Evolutionary conservation across 2,329 filamentous ascomycete species (phyloP).

Genomic region (Aschersonia sp.): DNA sequence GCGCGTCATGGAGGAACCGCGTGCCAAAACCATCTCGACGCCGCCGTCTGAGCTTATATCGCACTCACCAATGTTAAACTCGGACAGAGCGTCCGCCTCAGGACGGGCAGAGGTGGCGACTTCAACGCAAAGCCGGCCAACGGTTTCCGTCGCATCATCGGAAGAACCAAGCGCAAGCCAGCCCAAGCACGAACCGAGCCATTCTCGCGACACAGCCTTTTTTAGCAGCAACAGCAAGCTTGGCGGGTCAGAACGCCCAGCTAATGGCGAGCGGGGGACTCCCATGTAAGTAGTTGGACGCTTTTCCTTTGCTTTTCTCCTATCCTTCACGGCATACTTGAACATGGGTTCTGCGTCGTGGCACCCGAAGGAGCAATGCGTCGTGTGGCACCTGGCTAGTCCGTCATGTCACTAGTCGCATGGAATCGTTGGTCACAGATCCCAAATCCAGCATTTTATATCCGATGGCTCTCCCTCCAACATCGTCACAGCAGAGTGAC

Average conservation of each 20-base stretch:
- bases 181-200: conserved; percentile 1
- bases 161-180: conserved; percentile 1
- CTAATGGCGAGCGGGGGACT: conserved; percentile 1
- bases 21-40: background rate
- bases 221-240: background rate
- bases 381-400: background rate
- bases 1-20: conserved; percentile 4
- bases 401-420: background rate
- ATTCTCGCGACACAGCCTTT: background rate
- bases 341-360: background rate
- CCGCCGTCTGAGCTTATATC: conserved; percentile 1
- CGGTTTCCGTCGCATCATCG: background rate
- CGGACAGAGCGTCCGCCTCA: background rate
- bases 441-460: too few species aligned
- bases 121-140: background rate
- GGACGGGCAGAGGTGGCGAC: background rate
- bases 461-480: too few species aligned
- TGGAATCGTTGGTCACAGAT: too few species aligned
- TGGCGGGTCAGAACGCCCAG: background rate
- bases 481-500: too few species aligned
- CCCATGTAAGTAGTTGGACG: conserved; percentile 2
- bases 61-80: conserved; percentile 2
- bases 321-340: background rate
- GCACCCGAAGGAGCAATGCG: background rate
- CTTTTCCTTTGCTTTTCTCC: background rate